Evolutionary conservation across 1,284 basidiomycete genomes (phyloP), one percentile per base, ranked within the genome.

Genomic region (Schizophyllum amplum): DNA sequence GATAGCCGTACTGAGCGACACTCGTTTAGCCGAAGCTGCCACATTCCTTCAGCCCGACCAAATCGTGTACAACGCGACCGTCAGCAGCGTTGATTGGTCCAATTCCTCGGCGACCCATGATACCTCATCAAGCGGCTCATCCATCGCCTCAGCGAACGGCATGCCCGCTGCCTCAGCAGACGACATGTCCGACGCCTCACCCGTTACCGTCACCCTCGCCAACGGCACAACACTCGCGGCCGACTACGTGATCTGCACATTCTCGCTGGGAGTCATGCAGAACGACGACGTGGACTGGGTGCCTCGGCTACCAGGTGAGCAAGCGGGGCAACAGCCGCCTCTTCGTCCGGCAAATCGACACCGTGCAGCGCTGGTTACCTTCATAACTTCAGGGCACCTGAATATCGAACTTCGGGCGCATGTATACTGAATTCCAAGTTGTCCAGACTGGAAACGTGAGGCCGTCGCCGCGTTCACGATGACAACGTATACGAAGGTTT

Each of bases 401-500:
- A n/a, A n/a, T n/a, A n/a, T n/a, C n/a, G n/a, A n/a, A n/a, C n/a
- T n/a, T n/a, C n/a, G n/a, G n/a, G n/a, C n/a, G n/a, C n/a, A n/a
- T n/a, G 47, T n/a, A 6, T 5, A 49, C 22, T 49, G 47, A 49
- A 6, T 33, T 33, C 13, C 27, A 5, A 5, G 6, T 49, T n/a
- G 5, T n/a, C 5, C 47, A 49, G 47, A 5, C n/a, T 50, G 48
- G 48, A 50, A 50, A 11, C 48, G 48, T 20, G 48, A 21, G 9
- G 48, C 48, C 3, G 20, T 50, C 48, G 21, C 20, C 20, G 48
- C 48, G 20, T 22, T 50, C 21, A 50, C 20, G 48, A 50, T 50
- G 86, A 83, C 75, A 1, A 83, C 78, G 2, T 88, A 85, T 64
- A 86, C 85, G 4, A 88, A 87, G 69, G 85, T 88, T 51, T 88